Percentiles rank a stretch among this genome's conserved stretches.
Conservation (phyloP, 495 filamentous ascomycete species). For the Podospora comata region DNA sequence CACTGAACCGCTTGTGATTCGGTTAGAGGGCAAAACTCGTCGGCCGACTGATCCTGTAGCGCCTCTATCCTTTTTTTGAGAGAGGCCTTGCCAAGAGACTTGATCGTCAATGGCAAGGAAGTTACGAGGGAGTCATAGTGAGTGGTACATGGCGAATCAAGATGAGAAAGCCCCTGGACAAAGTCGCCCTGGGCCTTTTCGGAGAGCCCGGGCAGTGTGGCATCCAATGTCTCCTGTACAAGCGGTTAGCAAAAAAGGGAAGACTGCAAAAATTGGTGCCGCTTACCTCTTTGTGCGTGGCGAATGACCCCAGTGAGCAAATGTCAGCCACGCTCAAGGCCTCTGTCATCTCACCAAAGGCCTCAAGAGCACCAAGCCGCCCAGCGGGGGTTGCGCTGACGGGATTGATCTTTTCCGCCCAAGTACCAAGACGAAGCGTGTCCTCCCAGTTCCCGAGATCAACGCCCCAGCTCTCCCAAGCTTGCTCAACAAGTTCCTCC, state of each 20-base stretch:
- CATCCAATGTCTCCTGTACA: conserved; percentile 54
- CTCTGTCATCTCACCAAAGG: conserved; percentile 34
- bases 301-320: conserved; percentile 39
- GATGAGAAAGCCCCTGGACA: conserved; percentile 56
- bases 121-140: conserved; percentile 28
- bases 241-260: conserved; percentile 11
- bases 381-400: conserved; percentile 21
- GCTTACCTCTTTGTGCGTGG: conserved; percentile 40
- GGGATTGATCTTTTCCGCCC: conserved; percentile 27
- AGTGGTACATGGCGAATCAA: conserved; percentile 48
- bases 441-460: conserved; percentile 48
- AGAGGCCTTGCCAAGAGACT: conserved; percentile 34
- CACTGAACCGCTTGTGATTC: conserved; percentile 30
- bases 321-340: conserved; percentile 53
- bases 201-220: conserved; percentile 56
- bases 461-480: conserved; percentile 57
- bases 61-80: conserved; percentile 23
- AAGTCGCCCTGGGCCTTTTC: conserved; percentile 62
- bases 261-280: conserved; percentile 9
- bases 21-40: conserved; percentile 24
- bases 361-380: conserved; percentile 31
- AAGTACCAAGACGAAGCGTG: conserved; percentile 30
- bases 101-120: conserved; percentile 33
- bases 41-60: neutral
- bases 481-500: conserved; percentile 52